A percentile compares a stretch with the other conserved stretches of the same genome.
These are phyloP conservation scores for Dalbergia cultrata DNA, from an alignment of 306 rosid species.

Conservation along the genomic window DNA sequence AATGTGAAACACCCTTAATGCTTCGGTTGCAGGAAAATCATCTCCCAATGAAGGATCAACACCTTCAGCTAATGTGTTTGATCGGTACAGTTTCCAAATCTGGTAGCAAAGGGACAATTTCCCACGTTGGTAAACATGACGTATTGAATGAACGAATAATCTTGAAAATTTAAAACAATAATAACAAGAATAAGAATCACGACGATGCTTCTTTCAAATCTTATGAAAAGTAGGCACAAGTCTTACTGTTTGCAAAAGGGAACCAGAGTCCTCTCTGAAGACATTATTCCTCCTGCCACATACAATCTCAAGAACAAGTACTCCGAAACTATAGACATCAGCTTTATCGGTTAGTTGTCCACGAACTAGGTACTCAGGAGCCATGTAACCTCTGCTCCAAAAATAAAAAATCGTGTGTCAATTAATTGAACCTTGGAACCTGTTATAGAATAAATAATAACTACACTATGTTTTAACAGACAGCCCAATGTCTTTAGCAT, in stretches of 20 bases:
- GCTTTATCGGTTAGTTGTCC: slow-evolving; percentile 93
- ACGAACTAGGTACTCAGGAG: slow-evolving; percentile 86
- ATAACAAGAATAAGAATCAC: neutral
- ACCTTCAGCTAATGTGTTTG: slow-evolving; percentile 59
- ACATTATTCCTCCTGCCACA: slow-evolving; percentile 76
- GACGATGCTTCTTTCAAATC: slow-evolving; percentile 18
- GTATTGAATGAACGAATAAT: neutral
- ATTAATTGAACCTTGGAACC: neutral
- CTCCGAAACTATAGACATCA: slow-evolving; percentile 85
- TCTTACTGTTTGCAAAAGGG: slow-evolving; percentile 81
- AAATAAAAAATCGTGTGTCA: neutral
- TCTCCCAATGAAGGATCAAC: slow-evolving; percentile 66
- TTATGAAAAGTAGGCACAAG: neutral
- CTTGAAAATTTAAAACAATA: neutral
- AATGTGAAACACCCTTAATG: slow-evolving; percentile 64
- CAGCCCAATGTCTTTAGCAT: neutral
- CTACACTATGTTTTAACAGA: neutral
- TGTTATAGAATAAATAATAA: neutral
- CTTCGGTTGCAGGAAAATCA: slow-evolving; percentile 62
- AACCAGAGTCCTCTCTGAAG: slow-evolving; percentile 63
- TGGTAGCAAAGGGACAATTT: slow-evolving; percentile 43
- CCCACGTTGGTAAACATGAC: slow-evolving; percentile 7
- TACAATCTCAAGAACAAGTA: slow-evolving; percentile 81
- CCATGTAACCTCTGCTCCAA: slow-evolving; percentile 82
- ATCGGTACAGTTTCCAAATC: slow-evolving; percentile 75